Base-by-base conservation (phyloP, 176 grass and related monocot genomes). In the Echinochloa phyllopogon region DNA sequence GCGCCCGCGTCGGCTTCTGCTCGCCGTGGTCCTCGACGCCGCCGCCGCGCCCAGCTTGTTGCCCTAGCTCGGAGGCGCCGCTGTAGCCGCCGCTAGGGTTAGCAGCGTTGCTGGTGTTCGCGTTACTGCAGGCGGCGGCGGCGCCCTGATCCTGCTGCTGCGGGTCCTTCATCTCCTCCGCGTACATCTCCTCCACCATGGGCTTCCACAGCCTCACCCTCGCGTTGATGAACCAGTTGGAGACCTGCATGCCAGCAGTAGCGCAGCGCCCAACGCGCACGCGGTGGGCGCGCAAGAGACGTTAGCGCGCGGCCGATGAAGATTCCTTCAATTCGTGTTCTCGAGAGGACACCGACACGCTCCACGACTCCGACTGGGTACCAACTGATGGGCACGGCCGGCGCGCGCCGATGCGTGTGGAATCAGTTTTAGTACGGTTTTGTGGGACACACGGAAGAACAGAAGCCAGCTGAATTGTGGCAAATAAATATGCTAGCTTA, bases 161-260 rank as follows among this genome's bases (percentile, higher is more conserved):
- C 29, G 14, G 51, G 15, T 83, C 86, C 83, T 97, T 97, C 74
- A 87, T 92, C 80, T 97, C 95, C 81, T 97, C 92, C 86, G 87
- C 38, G 92, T 97, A 97, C 95, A 97, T 97, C 83, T 97, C 92
- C 74, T 97, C 95, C 87, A 97, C 90, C 95, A 97, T 97, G 23
- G 95, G 95, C 78, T 97, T 97, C 95, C 95, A 97, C 50, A 97
- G 85, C 81, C 95, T 84, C 48, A 94, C 92, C 50, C 90, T 75
- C 53, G 90, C 92, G 29, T 93, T 92, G 89, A 94, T 92, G 90
- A 93, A 94, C 94, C 94, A 97, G 73, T 97, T 97, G 64, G 89
- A 92, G 27, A 97, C 94, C 94, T 97, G n/a, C n/a, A n/a, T n/a
- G 84, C 78, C 23, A 50, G 44, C 23, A 50, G 44, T 48, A 55